Conservation (phyloP, 441 rosid species). For the Pelargonium cotyledonis region DNA sequence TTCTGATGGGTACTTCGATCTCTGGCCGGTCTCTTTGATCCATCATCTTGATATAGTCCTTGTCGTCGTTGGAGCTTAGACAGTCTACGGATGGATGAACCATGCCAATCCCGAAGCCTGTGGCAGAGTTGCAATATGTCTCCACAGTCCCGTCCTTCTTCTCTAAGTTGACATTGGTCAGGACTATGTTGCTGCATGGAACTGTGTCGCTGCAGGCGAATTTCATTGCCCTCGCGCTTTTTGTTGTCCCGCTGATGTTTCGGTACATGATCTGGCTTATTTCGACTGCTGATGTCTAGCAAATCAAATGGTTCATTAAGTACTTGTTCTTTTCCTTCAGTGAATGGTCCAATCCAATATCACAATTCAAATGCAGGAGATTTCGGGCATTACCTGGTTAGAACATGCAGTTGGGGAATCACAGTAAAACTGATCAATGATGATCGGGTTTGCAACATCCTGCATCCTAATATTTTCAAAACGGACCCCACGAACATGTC, state of each 20-base stretch:
- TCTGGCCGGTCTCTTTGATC: constrained; percentile 17
- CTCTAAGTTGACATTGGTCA: constrained; percentile 68
- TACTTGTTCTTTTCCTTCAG: too few species aligned
- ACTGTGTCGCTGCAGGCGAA: constrained; percentile 85
- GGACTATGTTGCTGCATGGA: constrained; percentile 74
- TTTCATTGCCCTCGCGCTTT: constrained; percentile 59
- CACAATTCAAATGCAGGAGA: background rate
- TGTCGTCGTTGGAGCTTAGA: constrained; percentile 54
- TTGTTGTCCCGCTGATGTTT: constrained; percentile 74
- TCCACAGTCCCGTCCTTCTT: constrained; percentile 57
- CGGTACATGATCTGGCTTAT: constrained; percentile 76
- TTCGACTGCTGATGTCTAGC: constrained; percentile 68
- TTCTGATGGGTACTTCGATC: constrained; percentile 15
- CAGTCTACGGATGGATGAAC: constrained; percentile 93
- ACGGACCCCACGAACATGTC: constrained; percentile 76
- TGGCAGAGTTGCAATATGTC: constrained; percentile 84
- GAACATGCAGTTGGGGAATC: constrained; percentile 76
- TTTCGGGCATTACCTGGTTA: constrained; percentile 52
- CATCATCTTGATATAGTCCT: constrained; percentile 7
- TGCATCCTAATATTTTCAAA: constrained; percentile 77
- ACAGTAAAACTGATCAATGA: constrained; percentile 94
- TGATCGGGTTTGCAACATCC: constrained; percentile 75
- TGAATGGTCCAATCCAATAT: too few species aligned
- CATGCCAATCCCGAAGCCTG: constrained; percentile 66
- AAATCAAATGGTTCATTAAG: too few species aligned